Evolutionary conservation across 1,284 basidiomycete species (phyloP), one percentile per base, ranked within the genome.

Genomic region (Neotropicomus parvogracilis): DNA sequence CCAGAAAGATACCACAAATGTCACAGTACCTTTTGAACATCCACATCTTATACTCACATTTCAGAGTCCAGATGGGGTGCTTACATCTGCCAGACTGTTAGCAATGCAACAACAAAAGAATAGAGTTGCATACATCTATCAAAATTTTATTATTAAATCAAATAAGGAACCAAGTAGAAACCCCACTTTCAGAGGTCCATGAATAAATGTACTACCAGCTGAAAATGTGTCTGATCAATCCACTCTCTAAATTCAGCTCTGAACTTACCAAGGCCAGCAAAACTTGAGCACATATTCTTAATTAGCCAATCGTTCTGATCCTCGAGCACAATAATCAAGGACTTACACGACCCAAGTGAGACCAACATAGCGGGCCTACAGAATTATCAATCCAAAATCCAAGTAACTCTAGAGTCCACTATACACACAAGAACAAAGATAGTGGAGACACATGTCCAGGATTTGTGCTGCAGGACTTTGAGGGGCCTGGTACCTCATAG

Each of bases 121-220:
- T 16, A 16, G 1, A 21, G 4, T 20, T 11, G 26, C 49, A 7
- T 46, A 51, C 49, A 11, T 20, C 49, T 51, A 27, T 4, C 16
- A n/a, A 12, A 10, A 16, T 3, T 14, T 7, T 2, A 10, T 17
- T 4, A 26, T 32, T 32, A 31, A 38, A 7, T 24, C 9, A 16
- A 5, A 29, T 9, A 24, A 34, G 7, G 3, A 16, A 8, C 3
- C 6, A 12, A 26, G 3, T 2, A n/a, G 20, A 20, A 7, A 8
- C 35, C 52, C 14, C 3, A 53, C 52, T 14, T 17, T 19, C 4
- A 21, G 10, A 13, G 50, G 35, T 6, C 33, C 52, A n/a, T 40
- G 26, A 0, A 54, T 7, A 17, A 54, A 54, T 13, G 24, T 13
- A 16, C 19, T 44, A 6, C 28, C 14, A 14, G 2, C 52, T 53